A percentile compares a stretch with the other conserved stretches of the same genome.
Evolutionary conservation across 164 flowering plant genomes (phyloP).

Genomic region (Pachysandra terminalis): DNA sequence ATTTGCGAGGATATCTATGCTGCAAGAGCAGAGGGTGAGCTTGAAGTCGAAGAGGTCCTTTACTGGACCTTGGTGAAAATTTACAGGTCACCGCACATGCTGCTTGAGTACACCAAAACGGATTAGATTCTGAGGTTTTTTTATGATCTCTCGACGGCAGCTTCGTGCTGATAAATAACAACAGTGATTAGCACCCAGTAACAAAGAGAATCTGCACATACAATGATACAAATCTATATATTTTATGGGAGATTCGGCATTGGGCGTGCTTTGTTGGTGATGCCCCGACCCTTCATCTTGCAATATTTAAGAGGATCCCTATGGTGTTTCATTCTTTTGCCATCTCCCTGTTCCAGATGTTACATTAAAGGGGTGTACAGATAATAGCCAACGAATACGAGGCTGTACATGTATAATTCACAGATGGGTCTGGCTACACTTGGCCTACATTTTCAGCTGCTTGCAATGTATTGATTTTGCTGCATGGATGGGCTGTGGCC

Average conservation of each 20-base stretch:
- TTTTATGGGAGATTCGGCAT: neutral
- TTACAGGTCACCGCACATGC: slow-evolving; percentile 96
- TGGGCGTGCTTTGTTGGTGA: neutral
- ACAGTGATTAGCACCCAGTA: slow-evolving; percentile 6
- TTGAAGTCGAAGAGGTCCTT: slow-evolving; percentile 95
- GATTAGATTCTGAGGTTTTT: slow-evolving; percentile 38
- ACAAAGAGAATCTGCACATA: neutral
- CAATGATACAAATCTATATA: neutral
- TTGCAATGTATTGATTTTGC: slow-evolving; percentile 1
- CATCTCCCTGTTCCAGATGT: neutral
- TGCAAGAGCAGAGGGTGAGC: slow-evolving; percentile 98
- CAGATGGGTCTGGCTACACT: slow-evolving; percentile 2
- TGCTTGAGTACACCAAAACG: slow-evolving; percentile 87
- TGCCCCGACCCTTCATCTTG: neutral
- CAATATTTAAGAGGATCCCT: neutral
- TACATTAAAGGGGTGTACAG: neutral
- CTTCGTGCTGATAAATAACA: neutral
- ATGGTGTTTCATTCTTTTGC: neutral
- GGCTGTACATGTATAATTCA: slow-evolving; percentile 8
- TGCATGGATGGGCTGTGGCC: neutral
- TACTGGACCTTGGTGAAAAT: slow-evolving; percentile 95
- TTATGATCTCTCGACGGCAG: neutral
- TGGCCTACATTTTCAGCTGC: neutral
- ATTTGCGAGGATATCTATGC: slow-evolving; percentile 96
- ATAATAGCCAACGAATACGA: neutral